Evolutionary conservation across 345 rosid species (phyloP).

Genomic region (Excoecaria cochinchinensis): DNA sequence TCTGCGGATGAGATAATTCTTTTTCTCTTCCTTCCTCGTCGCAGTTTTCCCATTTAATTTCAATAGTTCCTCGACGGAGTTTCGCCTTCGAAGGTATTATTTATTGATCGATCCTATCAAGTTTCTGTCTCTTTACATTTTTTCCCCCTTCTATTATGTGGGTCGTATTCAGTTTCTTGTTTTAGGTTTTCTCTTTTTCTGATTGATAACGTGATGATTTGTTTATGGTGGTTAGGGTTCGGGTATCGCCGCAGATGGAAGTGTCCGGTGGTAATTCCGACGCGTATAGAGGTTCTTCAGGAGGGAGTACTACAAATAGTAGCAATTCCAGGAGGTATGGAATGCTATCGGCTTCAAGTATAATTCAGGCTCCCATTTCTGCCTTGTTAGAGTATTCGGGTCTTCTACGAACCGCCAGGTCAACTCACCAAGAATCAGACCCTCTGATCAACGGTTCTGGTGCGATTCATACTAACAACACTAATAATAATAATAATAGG

Average conservation of each 20-base stretch:
- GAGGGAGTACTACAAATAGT: slow-evolving; percentile 17
- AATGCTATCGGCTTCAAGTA: slow-evolving; percentile 69
- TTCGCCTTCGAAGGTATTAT: slow-evolving; percentile 57
- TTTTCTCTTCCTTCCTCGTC: not conserved
- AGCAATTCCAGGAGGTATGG: slow-evolving; percentile 58
- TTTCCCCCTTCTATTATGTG: not conserved
- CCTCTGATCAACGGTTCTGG: slow-evolving; percentile 36
- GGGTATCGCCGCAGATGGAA: slow-evolving; percentile 66
- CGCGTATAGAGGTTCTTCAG: slow-evolving; percentile 55
- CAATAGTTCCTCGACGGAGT: slow-evolving; percentile 45
- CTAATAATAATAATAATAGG: slow-evolving; percentile 16
- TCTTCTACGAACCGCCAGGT: slow-evolving; percentile 55
- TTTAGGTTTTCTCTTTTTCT: slow-evolving; percentile 12
- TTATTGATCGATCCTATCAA: not conserved
- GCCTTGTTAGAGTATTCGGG: slow-evolving; percentile 93
- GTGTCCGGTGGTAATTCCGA: slow-evolving; percentile 64
- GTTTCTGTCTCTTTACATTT: slow-evolving; percentile 5
- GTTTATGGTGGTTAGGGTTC: slow-evolving; percentile 49
- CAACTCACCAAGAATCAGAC: slow-evolving; percentile 54
- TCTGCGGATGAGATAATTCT: not conserved
- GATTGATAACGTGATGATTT: slow-evolving; percentile 14
- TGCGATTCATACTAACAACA: slow-evolving; percentile 4
- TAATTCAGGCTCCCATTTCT: slow-evolving; percentile 86
- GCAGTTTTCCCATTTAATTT: not conserved
- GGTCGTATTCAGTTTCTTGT: not conserved